Base-by-base conservation (phyloP, 345 rosid genomes). In the Durio zibethinus region DNA sequence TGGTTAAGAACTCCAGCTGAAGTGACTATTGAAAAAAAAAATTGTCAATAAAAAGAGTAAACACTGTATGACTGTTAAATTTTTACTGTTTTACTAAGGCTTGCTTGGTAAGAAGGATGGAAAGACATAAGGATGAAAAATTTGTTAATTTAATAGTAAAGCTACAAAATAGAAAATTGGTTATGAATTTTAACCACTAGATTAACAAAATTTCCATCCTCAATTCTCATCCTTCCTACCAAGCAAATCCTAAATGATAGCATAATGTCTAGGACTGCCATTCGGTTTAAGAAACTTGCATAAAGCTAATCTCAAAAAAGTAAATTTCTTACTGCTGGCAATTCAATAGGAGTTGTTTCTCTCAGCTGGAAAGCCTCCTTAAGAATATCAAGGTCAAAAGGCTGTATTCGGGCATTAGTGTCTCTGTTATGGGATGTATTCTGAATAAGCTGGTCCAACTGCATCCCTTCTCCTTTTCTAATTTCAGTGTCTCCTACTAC, bases 391-490 rank as follows among this genome's bases (percentile, higher is more conserved):
- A 93, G 83, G 75, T 90, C 97, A 80, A 94, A 94, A 64, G 94
- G 92, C 69, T 79, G 89, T 77, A 92, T 91, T 20, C 81, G 85
- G 23, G 82, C 76, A 80, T 77, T 84, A 25, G 83, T 65, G 64
- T 86, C 93, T 79, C 88, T 84, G 74, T 83, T 77, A 70, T 81
- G 70, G 43, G 86, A 78, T 36, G 80, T 45, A 79, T 72, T 87
- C 76, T 89, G 89, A 78, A 87, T 74, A 81, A 92, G 93, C 83
- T 91, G 97, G 84, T 86, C 90, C 82, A 94, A 73, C 80, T 91
- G 94, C 98, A 94, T 92, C 64, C 97, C 97, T 53, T 91, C 97
- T 75, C 97, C 97, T 88, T 92, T 92, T 75, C 97, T 89, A 69
- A 93, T 88, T 85, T 92, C 92, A 47, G 90, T 83, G 80, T 90